phyloP scores from a whole-genome alignment of 345 rosid genomes.

The Lepidium aucheri region DNA sequence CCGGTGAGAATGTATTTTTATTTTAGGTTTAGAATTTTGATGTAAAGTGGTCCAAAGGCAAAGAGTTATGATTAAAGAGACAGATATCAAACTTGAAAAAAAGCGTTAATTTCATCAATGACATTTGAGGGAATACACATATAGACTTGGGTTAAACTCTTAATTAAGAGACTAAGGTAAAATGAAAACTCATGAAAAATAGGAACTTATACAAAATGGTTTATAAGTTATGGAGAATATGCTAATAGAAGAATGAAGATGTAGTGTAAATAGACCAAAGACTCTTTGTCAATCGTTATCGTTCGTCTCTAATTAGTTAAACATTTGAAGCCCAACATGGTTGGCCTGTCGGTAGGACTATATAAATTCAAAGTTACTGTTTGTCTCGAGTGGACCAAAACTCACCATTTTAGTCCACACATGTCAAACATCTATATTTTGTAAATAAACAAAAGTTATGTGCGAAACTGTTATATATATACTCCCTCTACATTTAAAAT shows the following conservation, averaged over 20 bases:
- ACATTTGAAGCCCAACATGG: not conserved
- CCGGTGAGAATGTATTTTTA: not conserved
- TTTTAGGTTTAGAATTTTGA: slow-evolving; percentile 2
- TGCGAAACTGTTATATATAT: no score
- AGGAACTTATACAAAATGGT: no score
- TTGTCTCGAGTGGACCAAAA: slow-evolving; percentile 2
- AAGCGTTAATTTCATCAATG: no score
- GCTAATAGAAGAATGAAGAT: no score
- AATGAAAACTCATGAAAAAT: no score
- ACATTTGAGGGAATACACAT: no score
- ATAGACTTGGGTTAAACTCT: no score
- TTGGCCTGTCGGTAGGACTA: not conserved
- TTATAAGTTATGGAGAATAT: no score
- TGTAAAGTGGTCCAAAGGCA: not conserved
- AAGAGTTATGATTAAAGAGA: not conserved
- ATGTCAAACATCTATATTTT: not conserved
- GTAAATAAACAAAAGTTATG: no score
- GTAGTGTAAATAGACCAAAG: no score
- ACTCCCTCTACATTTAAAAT: no score
- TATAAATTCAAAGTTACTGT: not conserved
- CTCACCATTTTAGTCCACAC: not conserved
- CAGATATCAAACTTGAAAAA: not conserved
- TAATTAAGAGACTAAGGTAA: no score
- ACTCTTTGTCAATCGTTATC: not conserved
- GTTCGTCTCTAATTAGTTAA: not conserved